A percentile compares a stretch with the other conserved stretches of the same genome.
Evolutionary conservation across 2,329 filamentous ascomycete genomes (phyloP).

Genomic region (Alternaria burnsii): DNA sequence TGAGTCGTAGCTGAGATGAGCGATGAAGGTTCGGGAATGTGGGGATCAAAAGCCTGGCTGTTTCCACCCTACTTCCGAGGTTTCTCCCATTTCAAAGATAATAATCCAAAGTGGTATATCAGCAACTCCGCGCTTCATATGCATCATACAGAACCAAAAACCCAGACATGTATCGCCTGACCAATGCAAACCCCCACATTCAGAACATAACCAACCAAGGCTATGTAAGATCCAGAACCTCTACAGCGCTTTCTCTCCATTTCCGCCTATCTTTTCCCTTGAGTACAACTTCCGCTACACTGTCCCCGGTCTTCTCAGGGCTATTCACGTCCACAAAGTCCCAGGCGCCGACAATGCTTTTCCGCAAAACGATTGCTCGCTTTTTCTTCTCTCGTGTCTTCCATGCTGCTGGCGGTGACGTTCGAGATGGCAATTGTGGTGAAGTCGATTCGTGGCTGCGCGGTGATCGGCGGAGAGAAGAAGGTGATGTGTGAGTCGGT

Average conservation of each 20-base stretch:
- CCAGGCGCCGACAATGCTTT: constrained; percentile 47
- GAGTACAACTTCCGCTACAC: background rate
- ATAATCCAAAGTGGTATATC: background rate
- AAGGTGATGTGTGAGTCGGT: constrained; percentile 5
- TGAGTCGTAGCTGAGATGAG: background rate
- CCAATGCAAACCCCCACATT: background rate
- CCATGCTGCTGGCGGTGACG: constrained; percentile 38
- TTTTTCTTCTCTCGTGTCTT: constrained; percentile 44
- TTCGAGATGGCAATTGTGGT: background rate
- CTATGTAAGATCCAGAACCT: constrained; percentile 46
- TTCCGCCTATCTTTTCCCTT: constrained; percentile 39
- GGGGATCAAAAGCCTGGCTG: background rate
- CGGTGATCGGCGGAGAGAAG: constrained; percentile 32
- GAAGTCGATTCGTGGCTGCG: constrained; percentile 23
- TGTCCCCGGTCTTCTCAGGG: constrained; percentile 12
- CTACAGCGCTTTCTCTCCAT: constrained; percentile 50
- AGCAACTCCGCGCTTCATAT: background rate
- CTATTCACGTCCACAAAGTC: constrained; percentile 40
- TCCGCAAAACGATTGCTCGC: constrained; percentile 40
- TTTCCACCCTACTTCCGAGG: background rate
- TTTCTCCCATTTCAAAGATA: background rate
- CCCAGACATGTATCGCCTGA: background rate
- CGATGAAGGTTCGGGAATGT: background rate
- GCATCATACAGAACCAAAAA: background rate
- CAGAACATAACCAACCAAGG: background rate